phyloP scores from a whole-genome alignment of 179 eudicot genomes.

The Corrigiola litoralis region DNA sequence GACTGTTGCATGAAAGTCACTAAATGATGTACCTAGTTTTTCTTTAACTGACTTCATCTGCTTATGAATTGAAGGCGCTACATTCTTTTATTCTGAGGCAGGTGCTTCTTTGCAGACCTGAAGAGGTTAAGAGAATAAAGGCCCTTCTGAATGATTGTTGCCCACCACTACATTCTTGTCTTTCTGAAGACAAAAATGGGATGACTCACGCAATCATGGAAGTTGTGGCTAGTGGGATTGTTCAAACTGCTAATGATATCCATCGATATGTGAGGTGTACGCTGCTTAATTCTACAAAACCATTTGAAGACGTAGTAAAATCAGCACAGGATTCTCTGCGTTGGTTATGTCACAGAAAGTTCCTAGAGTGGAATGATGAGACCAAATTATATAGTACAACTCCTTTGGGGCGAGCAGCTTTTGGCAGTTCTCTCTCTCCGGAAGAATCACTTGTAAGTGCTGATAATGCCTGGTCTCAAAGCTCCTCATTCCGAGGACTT shows the following conservation, averaged over 20 bases:
- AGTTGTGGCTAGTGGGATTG: conserved; percentile 97
- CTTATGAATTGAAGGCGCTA: neutral
- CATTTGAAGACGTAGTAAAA: conserved; percentile 94
- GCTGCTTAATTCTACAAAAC: conserved; percentile 91
- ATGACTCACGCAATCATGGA: conserved; percentile 99
- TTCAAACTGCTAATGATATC: conserved; percentile 93
- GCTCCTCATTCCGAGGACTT: neutral
- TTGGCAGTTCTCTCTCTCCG: conserved; percentile 93
- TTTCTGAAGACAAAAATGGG: conserved; percentile 98
- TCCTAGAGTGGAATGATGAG: conserved; percentile 96
- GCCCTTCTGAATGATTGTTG: conserved; percentile 82
- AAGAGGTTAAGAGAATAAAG: conserved; percentile 68
- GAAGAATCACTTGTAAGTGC: conserved; percentile 91
- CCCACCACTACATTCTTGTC: conserved; percentile 93
- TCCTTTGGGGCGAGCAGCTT: conserved; percentile 92
- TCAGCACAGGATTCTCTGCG: conserved; percentile 95
- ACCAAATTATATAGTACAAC: conserved; percentile 84
- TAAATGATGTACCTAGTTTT: neutral
- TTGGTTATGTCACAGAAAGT: conserved; percentile 89
- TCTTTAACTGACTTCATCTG: neutral
- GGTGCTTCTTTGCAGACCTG: conserved; percentile 91
- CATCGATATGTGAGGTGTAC: conserved; percentile 97
- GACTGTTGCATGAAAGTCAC: neutral
- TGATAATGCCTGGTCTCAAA: conserved; percentile 3
- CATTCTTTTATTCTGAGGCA: conserved; percentile 27